A percentile compares a stretch with the other conserved stretches of the same genome.
phyloP scores from a whole-genome alignment of 2,329 filamentous ascomycete genomes.

The Metarhizium album region DNA sequence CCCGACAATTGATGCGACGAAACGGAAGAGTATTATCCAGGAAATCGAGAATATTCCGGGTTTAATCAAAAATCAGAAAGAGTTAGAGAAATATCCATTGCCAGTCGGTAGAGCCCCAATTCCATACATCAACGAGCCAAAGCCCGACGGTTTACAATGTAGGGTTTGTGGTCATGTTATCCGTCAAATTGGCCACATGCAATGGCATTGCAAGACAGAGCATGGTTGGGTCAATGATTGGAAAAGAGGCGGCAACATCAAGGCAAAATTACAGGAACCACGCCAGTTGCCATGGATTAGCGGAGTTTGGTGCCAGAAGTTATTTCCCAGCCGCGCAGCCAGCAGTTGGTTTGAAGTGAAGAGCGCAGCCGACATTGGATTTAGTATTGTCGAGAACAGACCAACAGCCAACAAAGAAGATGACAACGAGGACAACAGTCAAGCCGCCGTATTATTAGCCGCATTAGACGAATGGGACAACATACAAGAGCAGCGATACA shows the following conservation, averaged over 20 bases:
- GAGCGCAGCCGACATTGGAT: background rate
- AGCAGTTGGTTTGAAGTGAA: constrained; percentile 5
- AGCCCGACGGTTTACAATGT: background rate
- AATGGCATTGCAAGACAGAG: background rate
- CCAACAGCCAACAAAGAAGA: background rate
- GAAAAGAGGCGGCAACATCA: background rate
- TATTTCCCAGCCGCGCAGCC: background rate
- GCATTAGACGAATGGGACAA: background rate
- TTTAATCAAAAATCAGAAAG: background rate
- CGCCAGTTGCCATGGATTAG: background rate
- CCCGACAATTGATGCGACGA: background rate
- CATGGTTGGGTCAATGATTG: background rate
- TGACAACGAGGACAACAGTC: background rate
- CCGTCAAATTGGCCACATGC: background rate
- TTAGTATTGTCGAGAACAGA: background rate
- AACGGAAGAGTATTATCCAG: background rate
- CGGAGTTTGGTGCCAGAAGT: constrained; percentile 2
- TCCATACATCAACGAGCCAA: background rate
- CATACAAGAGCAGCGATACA: background rate
- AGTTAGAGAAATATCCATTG: background rate
- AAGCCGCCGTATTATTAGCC: background rate
- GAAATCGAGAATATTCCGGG: background rate
- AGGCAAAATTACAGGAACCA: background rate
- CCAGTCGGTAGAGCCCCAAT: background rate
- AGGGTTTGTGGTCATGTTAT: background rate